phyloP scores from a whole-genome alignment of 2,329 filamentous ascomycete genomes.

The Hypoxylon sp. region DNA sequence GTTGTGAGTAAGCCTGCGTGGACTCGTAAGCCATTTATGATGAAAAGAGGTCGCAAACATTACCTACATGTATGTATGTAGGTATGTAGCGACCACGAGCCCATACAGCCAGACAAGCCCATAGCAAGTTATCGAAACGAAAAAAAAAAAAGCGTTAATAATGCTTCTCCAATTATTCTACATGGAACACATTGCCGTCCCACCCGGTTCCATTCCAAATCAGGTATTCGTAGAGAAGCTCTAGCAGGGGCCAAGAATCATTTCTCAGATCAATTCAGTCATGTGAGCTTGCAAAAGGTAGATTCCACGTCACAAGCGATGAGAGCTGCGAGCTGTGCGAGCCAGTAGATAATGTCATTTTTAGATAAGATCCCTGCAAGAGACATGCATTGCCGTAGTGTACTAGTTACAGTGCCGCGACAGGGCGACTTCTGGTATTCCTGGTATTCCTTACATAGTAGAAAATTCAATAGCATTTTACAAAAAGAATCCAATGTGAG shows the following conservation, averaged over 20 bases:
- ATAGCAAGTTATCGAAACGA: too few relatives aligned
- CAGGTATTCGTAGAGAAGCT: slow-evolving; percentile 24
- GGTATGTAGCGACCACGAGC: slow-evolving; percentile 11
- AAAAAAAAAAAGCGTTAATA: too few relatives aligned
- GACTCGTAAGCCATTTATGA: slow-evolving; percentile 6
- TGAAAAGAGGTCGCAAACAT: slow-evolving; percentile 1
- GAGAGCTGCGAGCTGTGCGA: slow-evolving; percentile 16
- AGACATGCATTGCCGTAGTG: slow-evolving; percentile 14
- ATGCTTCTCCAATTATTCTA: slow-evolving; percentile 1
- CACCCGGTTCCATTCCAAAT: slow-evolving; percentile 32
- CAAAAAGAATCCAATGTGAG: not conserved
- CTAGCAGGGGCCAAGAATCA: slow-evolving; percentile 25
- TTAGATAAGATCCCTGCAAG: slow-evolving; percentile 23
- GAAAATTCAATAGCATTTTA: slow-evolving; percentile 5
- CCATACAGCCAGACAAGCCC: too few relatives aligned
- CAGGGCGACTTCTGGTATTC: slow-evolving; percentile 23
- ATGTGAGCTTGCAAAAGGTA: slow-evolving; percentile 33
- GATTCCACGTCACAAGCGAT: slow-evolving; percentile 41
- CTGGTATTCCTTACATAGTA: slow-evolving; percentile 13
- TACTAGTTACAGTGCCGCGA: slow-evolving; percentile 20
- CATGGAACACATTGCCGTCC: slow-evolving; percentile 12
- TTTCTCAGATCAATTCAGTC: slow-evolving; percentile 28
- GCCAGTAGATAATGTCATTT: slow-evolving; percentile 22
- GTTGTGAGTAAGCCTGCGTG: not conserved
- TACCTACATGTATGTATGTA: too few relatives aligned